A percentile compares a stretch with the other conserved stretches of the same genome.
Conservation (phyloP, 495 filamentous ascomycete genomes). For the Xylaria scruposa region DNA sequence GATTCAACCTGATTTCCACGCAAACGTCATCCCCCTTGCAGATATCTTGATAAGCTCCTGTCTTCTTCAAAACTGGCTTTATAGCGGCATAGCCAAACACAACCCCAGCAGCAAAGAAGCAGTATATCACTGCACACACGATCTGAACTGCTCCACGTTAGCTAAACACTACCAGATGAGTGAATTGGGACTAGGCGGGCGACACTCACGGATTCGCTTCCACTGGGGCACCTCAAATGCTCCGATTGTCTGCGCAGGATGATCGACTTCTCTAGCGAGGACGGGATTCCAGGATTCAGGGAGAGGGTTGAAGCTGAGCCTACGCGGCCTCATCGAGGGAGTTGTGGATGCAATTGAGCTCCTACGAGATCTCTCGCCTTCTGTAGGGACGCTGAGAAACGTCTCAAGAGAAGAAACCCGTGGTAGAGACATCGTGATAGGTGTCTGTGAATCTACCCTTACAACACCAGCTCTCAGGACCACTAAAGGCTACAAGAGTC, state of each 20-base stretch:
- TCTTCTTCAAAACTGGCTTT: constrained; percentile 78
- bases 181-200: background rate
- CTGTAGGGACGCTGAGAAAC: constrained; percentile 49
- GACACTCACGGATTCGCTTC: constrained; percentile 66
- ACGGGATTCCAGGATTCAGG: constrained; percentile 56
- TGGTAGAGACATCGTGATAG: constrained; percentile 55
- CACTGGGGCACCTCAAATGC: constrained; percentile 73
- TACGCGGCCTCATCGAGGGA: constrained; percentile 46
- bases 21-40: constrained; percentile 66
- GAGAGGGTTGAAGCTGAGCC: constrained; percentile 61
- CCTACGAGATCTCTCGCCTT: constrained; percentile 46
- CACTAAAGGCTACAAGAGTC: background rate
- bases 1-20: constrained; percentile 82
- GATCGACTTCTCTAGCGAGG: constrained; percentile 30
- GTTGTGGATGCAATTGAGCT: constrained; percentile 40
- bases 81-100: constrained; percentile 87
- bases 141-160: constrained; percentile 61
- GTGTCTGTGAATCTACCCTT: background rate
- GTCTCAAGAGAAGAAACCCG: constrained; percentile 60
- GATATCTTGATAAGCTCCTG: constrained; percentile 72
- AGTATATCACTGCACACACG: constrained; percentile 73
- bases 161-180: constrained; percentile 5
- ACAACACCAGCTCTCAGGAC: background rate
- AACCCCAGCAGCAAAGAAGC: constrained; percentile 78
- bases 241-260: constrained; percentile 57